Evolutionary conservation across 2,329 filamentous ascomycete species (phyloP).

Genomic region (Scolecobasidium constrictum): DNA sequence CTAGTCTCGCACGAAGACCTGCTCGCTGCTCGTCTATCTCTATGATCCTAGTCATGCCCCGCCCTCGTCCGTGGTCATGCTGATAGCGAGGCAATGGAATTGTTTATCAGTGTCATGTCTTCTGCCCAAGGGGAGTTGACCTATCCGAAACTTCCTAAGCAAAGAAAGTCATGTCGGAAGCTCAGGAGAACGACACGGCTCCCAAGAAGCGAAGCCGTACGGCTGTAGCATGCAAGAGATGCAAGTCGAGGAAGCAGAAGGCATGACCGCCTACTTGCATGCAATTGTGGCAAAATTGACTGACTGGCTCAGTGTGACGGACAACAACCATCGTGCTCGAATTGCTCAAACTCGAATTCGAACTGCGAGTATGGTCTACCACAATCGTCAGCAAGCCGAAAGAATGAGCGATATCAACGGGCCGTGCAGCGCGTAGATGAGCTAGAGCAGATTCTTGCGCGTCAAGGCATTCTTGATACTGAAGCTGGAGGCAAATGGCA

Average conservation of each 20-base stretch:
- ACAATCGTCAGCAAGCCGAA: not conserved
- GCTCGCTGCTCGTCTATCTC: no score
- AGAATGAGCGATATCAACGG: not conserved
- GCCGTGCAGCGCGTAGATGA: not conserved
- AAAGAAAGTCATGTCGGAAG: not conserved
- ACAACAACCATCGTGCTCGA: not conserved
- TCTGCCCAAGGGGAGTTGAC: no score
- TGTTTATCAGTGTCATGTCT: no score
- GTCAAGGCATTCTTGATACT: not conserved
- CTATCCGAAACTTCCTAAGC: no score
- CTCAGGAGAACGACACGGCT: not conserved
- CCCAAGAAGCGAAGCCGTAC: not conserved
- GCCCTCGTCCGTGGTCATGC: no score
- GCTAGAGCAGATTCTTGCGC: not conserved
- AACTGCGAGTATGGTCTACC: not conserved
- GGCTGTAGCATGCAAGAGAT: not conserved
- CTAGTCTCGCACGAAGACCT: no score
- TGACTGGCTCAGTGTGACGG: not conserved
- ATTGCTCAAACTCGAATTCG: not conserved
- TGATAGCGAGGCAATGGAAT: not conserved
- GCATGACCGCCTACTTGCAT: no score
- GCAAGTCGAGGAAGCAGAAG: slow-evolving; percentile 1
- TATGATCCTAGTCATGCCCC: no score
- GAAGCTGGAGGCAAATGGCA: not conserved
- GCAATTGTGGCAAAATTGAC: no score